Conservation (phyloP, 192 early-diverging fungal genomes). For the Diversispora epigaea region DNA sequence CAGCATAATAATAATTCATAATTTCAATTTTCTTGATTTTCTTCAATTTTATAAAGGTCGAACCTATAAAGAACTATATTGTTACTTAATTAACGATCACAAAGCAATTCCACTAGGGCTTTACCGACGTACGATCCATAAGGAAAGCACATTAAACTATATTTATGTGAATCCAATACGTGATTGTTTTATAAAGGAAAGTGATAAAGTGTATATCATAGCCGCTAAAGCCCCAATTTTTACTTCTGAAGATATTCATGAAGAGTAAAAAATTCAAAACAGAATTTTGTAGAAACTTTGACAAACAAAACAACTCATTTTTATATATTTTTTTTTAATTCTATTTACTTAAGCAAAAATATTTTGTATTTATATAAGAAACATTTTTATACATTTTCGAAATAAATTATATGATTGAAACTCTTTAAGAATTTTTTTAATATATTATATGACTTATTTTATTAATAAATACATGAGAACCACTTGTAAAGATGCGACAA, state of each 20-base stretch:
- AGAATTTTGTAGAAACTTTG: no score
- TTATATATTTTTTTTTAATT: no score
- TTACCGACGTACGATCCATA: slow-evolving; percentile 58
- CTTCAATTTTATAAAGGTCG: not conserved
- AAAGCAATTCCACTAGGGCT: slow-evolving; percentile 58
- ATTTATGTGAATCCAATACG: slow-evolving; percentile 60
- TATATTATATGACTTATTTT: not conserved
- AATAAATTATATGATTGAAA: no score
- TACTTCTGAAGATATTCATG: not conserved
- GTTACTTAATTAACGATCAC: slow-evolving; percentile 47
- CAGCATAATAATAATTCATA: not conserved
- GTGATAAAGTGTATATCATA: slow-evolving; percentile 62
- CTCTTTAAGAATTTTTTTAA: no score
- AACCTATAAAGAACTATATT: not conserved
- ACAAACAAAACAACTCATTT: no score
- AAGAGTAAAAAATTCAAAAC: not conserved
- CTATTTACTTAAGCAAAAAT: no score
- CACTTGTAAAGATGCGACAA: slow-evolving; percentile 79
- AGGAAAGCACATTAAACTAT: slow-evolving; percentile 53
- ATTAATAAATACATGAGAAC: slow-evolving; percentile 81
- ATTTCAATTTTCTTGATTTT: not conserved
- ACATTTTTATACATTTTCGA: no score
- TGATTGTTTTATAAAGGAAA: slow-evolving; percentile 48
- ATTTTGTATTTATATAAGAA: no score
- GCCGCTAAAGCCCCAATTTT: slow-evolving; percentile 16